Evolutionary conservation across 1,139 yeast species (phyloP).

Genomic region (Blastobotrys petasosporus): DNA sequence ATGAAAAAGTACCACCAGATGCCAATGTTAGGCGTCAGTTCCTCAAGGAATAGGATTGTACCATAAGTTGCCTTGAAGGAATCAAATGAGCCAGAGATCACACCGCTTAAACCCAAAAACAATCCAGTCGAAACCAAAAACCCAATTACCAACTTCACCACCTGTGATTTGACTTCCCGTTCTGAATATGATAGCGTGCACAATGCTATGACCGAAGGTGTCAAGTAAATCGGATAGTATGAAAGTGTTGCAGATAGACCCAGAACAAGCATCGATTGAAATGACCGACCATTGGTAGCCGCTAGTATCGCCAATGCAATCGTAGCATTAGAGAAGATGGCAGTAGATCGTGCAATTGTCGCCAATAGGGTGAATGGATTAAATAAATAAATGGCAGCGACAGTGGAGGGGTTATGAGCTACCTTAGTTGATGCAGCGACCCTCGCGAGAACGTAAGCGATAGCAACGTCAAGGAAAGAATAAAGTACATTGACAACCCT

Average conservation of each 20-base stretch:
- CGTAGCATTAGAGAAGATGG: constrained; percentile 52
- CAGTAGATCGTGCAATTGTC: constrained; percentile 64
- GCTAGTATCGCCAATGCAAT: constrained; percentile 49
- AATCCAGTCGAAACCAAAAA: constrained; percentile 25
- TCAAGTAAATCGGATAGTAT: constrained; percentile 48
- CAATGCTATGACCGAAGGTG: constrained; percentile 22
- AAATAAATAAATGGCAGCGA: constrained; percentile 56
- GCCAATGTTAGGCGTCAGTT: constrained; percentile 80
- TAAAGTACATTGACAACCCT: constrained; percentile 33
- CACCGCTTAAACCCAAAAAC: constrained; percentile 40
- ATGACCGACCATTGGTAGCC: constrained; percentile 37
- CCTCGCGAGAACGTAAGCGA: constrained; percentile 39
- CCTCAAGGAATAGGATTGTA: constrained; percentile 53
- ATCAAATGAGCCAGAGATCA: constrained; percentile 42
- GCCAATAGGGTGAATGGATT: constrained; percentile 75
- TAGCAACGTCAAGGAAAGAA: constrained; percentile 38
- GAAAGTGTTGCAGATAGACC: constrained; percentile 63
- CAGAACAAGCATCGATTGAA: constrained; percentile 47
- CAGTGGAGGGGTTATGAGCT: constrained; percentile 22
- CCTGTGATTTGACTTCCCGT: neutral
- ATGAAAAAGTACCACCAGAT: constrained; percentile 98
- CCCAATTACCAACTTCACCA: constrained; percentile 17
- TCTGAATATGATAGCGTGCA: neutral
- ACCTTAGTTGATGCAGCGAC: constrained; percentile 31
- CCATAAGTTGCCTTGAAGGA: constrained; percentile 62